phyloP scores from a whole-genome alignment of 495 filamentous ascomycete genomes.

The Patellaria atrata region DNA sequence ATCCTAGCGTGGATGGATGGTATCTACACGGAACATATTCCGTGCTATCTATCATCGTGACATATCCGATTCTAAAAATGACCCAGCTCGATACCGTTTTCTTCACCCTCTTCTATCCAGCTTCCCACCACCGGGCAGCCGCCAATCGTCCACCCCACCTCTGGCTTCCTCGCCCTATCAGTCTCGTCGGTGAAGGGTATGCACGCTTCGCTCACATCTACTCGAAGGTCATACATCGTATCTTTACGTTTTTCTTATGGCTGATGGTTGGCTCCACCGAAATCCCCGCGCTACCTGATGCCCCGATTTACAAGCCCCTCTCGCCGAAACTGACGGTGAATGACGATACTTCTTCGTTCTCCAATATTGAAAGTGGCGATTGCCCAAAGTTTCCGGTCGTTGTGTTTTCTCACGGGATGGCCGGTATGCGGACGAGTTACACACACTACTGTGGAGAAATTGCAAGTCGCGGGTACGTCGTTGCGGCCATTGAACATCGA shows the following conservation, averaged over 20 bases:
- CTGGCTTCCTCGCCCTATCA: slow-evolving; percentile 38
- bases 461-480: slow-evolving; percentile 36
- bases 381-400: slow-evolving; percentile 30
- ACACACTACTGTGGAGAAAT: slow-evolving; percentile 40
- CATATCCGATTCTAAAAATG: too few species aligned
- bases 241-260: slow-evolving; percentile 33
- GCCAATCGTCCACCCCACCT: slow-evolving; percentile 22
- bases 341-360: too few species aligned
- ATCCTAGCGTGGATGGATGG: too few species aligned
- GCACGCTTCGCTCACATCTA: slow-evolving; percentile 26
- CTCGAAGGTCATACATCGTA: slow-evolving; percentile 24
- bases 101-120: slow-evolving; percentile 16
- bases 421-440: slow-evolving; percentile 36
- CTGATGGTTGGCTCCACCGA: slow-evolving; percentile 28
- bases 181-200: slow-evolving; percentile 33
- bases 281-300: slow-evolving; percentile 11
- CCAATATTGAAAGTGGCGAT: slow-evolving; percentile 16
- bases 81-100: slow-evolving; percentile 10
- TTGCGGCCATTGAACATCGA: slow-evolving; percentile 38
- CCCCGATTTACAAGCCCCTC: slow-evolving; percentile 6
- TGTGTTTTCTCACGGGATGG: slow-evolving; percentile 41
- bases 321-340: slow-evolving; percentile 1
- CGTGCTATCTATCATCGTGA: too few species aligned
- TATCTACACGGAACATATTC: too few species aligned
- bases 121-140: not conserved